Base-by-base conservation (phyloP, 805 yeast species). In the Zygosaccharomyces kombuchaensis region DNA sequence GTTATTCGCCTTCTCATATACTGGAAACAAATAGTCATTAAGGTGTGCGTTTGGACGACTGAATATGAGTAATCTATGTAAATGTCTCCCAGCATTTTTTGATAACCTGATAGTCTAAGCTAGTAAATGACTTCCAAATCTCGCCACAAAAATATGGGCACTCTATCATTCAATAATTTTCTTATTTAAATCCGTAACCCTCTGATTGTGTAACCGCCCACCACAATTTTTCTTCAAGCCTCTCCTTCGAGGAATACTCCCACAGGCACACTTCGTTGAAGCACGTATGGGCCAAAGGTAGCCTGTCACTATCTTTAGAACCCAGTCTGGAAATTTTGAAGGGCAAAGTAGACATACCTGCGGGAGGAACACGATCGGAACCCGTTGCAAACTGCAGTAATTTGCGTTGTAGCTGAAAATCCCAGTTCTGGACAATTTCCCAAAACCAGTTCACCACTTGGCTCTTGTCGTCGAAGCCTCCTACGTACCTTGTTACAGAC, bases 231-330 rank as follows among this genome's bases (percentile, higher is more conserved):
- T 59, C 44, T 36, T 67, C 62, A 43, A 93, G 67, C 50, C 77
- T 78, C n/a, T 74, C 77, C 48, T 70, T 69, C 5, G 76, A 60
- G 10, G 66, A 54, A 62, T 91, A 91, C 30, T 80, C 80, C 63
- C 80, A 84, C 5, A 93, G 54, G 45, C 91, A 84, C 19, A 91
- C 62, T 68, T 91, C 96, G 60, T 91, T 93, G 70, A 93, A 91
- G 57, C 99, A 91, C 0, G 98, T 93, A 60, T 91, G 98, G 0
- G 97, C 88, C 12, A 84, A 69, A 0, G 98, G 98, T 13, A 90
- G 66, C 6, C 65, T 69, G 9, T 69, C 56, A 9, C 48, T 43
- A 50, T 73, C 76, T 2, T 55, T 63, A 2, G 48, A 34, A 0
- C 75, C 76, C 10, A 78, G 45, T 44, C 76, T 75, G 12, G 83